Conservation (phyloP, 768 basidiomycete genomes). For the Boletus barrowsii region DNA sequence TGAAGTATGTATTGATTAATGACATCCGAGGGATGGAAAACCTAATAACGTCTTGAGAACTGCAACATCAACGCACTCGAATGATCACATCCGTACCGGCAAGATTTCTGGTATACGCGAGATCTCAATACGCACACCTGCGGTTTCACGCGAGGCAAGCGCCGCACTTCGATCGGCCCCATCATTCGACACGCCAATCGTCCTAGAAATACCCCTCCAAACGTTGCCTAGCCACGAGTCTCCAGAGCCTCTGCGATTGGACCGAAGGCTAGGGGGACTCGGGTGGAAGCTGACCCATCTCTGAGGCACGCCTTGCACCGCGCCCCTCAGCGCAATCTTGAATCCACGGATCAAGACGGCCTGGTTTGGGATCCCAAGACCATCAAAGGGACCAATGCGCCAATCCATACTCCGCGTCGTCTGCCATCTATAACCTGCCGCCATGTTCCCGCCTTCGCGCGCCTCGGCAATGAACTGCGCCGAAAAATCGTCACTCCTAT, state of each 20-base stretch:
- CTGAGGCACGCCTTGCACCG: conserved; percentile 14
- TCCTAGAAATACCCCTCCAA: conserved; percentile 16
- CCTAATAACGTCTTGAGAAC: conserved; percentile 10
- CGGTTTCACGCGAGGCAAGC: neutral
- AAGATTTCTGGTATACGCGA: conserved; percentile 17
- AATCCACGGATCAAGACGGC: conserved; percentile 31
- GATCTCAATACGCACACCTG: conserved; percentile 12
- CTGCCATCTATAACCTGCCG: conserved; percentile 17
- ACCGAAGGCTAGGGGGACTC: neutral
- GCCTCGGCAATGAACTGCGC: conserved; percentile 15
- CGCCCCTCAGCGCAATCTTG: conserved; percentile 25
- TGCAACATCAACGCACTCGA: neutral
- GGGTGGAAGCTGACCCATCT: conserved; percentile 13
- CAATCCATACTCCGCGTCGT: conserved; percentile 16
- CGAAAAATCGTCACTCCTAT: neutral
- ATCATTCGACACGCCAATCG: conserved; percentile 10
- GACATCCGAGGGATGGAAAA: conserved; percentile 23
- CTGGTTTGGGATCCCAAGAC: conserved; percentile 20
- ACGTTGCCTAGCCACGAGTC: conserved; percentile 20
- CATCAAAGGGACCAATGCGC: conserved; percentile 17
- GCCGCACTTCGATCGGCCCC: neutral
- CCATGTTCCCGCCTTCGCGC: conserved; percentile 6
- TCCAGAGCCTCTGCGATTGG: neutral
- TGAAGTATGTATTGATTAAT: conserved; percentile 25
- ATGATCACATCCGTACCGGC: conserved; percentile 7